phyloP scores from a whole-genome alignment of 2,329 filamentous ascomycete species.

The Hypomyces perniciosus region DNA sequence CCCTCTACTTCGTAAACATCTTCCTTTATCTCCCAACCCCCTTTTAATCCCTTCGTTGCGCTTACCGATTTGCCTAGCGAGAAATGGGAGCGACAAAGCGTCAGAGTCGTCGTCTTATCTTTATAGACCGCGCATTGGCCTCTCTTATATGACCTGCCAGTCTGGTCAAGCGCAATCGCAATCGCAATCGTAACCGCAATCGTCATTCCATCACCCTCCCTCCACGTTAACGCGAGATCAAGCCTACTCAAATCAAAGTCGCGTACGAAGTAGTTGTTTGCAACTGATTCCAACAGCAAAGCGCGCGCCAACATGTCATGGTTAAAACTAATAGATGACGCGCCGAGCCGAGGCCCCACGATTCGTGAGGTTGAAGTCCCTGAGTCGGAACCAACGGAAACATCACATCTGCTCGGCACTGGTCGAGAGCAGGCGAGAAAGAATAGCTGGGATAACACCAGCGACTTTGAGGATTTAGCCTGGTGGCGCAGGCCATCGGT shows the following conservation, averaged over 20 bases:
- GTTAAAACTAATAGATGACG: slow-evolving; percentile 5
- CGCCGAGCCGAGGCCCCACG: slow-evolving; percentile 1
- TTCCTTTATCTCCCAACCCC: not conserved
- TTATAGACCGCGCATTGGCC: not conserved
- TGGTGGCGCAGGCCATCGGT: slow-evolving; percentile 61
- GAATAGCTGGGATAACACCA: slow-evolving; percentile 17
- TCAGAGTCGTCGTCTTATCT: slow-evolving; percentile 1
- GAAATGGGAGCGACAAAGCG: slow-evolving; percentile 8
- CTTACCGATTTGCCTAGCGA: not conserved
- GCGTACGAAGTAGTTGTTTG: not conserved
- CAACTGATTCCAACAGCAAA: not conserved
- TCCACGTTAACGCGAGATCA: not conserved
- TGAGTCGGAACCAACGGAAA: slow-evolving; percentile 26
- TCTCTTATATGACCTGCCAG: slow-evolving; percentile 4
- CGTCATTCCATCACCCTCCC: not conserved
- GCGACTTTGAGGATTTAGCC: slow-evolving; percentile 55
- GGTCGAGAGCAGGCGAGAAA: slow-evolving; percentile 14
- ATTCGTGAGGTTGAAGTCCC: slow-evolving; percentile 7
- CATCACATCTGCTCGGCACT: slow-evolving; percentile 33
- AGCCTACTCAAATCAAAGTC: not conserved
- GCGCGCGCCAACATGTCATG: slow-evolving; percentile 2
- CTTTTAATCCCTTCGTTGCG: too few species aligned
- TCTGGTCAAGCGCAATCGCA: not conserved
- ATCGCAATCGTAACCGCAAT: not conserved
- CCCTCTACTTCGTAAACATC: not conserved